A percentile compares a stretch with the other conserved stretches of the same genome.
phyloP scores from a whole-genome alignment of 1,139 yeast genomes.

The Lodderomyces jiufengensis region DNA sequence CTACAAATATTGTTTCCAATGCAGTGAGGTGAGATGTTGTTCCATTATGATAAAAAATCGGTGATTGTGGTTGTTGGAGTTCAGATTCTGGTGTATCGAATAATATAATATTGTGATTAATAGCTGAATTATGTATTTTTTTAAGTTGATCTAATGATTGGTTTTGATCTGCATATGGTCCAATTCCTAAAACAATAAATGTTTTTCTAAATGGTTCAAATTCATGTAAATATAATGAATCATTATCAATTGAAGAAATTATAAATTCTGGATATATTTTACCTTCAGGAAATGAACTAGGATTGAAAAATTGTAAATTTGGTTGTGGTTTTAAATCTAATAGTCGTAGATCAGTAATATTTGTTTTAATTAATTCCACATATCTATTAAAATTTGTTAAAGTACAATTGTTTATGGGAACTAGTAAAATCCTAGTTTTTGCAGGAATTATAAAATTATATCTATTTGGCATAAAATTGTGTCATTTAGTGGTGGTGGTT shows the following conservation, averaged over 20 bases:
- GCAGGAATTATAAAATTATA: slow-evolving; percentile 50
- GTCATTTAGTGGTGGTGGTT: too few species aligned
- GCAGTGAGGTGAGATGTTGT: slow-evolving; percentile 30
- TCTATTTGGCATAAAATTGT: background rate
- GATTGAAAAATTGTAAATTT: slow-evolving; percentile 61
- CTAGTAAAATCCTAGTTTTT: slow-evolving; percentile 61
- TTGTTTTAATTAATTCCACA: slow-evolving; percentile 43
- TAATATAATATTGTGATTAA: slow-evolving; percentile 59
- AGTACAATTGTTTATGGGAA: slow-evolving; percentile 63
- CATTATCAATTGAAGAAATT: slow-evolving; percentile 49
- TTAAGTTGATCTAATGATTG: slow-evolving; percentile 15
- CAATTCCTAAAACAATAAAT: slow-evolving; percentile 64
- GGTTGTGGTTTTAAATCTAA: slow-evolving; percentile 70
- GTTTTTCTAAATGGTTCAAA: slow-evolving; percentile 85
- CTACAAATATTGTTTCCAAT: slow-evolving; percentile 64
- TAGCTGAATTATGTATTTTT: slow-evolving; percentile 50
- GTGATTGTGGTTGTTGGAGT: slow-evolving; percentile 14
- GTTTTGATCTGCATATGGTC: slow-evolving; percentile 29
- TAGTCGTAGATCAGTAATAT: slow-evolving; percentile 58
- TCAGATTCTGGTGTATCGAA: slow-evolving; percentile 48
- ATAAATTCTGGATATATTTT: slow-evolving; percentile 53
- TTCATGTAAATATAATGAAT: slow-evolving; percentile 67
- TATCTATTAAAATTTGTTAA: slow-evolving; percentile 46
- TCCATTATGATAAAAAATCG: slow-evolving; percentile 24
- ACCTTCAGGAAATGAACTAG: slow-evolving; percentile 83